Percentiles rank a stretch among this genome's conserved stretches.
phyloP scores from a whole-genome alignment of 1,284 basidiomycete species.

The Fomitopsis schrenkii region DNA sequence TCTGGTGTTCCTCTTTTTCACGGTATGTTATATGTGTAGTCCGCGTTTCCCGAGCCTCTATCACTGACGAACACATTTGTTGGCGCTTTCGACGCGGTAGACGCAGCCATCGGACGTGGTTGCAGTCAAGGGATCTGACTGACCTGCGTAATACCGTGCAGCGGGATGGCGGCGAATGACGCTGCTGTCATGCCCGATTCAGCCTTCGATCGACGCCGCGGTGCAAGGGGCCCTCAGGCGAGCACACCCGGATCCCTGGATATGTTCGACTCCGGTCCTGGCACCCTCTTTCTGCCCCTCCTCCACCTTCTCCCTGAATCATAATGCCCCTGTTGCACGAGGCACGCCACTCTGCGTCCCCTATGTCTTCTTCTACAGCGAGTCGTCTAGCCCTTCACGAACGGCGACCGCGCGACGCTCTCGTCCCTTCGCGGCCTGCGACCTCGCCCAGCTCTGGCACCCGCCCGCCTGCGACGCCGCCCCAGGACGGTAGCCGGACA shows the following conservation, averaged over 20 bases:
- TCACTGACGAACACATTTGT: background rate
- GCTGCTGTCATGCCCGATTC: background rate
- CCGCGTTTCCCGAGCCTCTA: background rate
- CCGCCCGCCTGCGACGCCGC: slow-evolving; percentile 1
- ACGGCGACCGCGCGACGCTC: background rate
- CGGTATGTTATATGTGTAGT: background rate
- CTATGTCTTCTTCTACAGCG: background rate
- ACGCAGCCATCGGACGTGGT: background rate
- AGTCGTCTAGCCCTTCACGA: background rate
- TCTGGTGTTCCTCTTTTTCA: background rate
- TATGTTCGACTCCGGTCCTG: slow-evolving; percentile 4
- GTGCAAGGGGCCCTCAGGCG: background rate
- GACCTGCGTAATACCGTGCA: background rate
- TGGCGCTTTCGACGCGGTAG: background rate
- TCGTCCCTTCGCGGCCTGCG: background rate
- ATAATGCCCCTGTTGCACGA: background rate
- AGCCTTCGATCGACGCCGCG: background rate
- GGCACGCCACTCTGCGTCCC: slow-evolving; percentile 1
- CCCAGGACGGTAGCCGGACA: background rate
- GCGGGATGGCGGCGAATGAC: background rate
- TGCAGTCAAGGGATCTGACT: background rate
- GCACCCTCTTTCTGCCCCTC: background rate
- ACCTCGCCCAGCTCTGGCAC: background rate
- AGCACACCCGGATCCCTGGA: background rate
- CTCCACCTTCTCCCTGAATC: background rate